Base-by-base conservation (phyloP, 1,139 yeast genomes). In the Trichomonascaceae sp. region DNA sequence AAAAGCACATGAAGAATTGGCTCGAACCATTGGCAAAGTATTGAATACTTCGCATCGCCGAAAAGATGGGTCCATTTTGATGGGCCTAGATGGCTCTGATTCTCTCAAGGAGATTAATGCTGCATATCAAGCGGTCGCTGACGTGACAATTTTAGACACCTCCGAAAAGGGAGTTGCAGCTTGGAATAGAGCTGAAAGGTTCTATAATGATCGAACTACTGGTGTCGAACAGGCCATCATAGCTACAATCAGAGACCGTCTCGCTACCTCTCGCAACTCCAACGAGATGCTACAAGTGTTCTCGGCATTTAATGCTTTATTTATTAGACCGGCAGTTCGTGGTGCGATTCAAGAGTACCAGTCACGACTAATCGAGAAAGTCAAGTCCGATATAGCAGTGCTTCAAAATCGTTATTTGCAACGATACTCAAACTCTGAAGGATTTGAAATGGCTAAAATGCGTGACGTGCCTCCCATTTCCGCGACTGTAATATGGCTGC, bases 271-370 rank as follows among this genome's bases (percentile, higher is more conserved):
- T 0, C 64, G 64, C 18, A 70, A 73, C 43, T 72, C 82, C 0
- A 72, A 72, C 45, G 81, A 80, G 55, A 73, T 81, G 77, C 79
- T 82, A 61, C 62, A 73, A 1, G 73, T 79, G 2, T 79, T 81
- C 57, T 75, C 79, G 30, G 70, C 69, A 45, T 82, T 77, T 62
- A 74, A 73, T 45, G 73, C 78, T 6, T 61, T 83, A 20, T 66
- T 82, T 45, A 70, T 68, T 1, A 72, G 84, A 20, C 82, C 84
- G 0, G 70, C 78, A 27, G 73, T 83, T 22, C 71, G 83, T 52
- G 75, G 75, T 17, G 81, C 84, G 0, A 70, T 83, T 43, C 81
- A 78, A 56, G 84, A 81, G 55, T 78, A 79, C 60, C 86, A 82
- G 57, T 68, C 76, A 1, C 74, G 74, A 47, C 66, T 83, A 6